These are phyloP conservation scores for Helenozyma rhizophorensis DNA, from an alignment of 805 yeast species.

Conservation along the genomic window DNA sequence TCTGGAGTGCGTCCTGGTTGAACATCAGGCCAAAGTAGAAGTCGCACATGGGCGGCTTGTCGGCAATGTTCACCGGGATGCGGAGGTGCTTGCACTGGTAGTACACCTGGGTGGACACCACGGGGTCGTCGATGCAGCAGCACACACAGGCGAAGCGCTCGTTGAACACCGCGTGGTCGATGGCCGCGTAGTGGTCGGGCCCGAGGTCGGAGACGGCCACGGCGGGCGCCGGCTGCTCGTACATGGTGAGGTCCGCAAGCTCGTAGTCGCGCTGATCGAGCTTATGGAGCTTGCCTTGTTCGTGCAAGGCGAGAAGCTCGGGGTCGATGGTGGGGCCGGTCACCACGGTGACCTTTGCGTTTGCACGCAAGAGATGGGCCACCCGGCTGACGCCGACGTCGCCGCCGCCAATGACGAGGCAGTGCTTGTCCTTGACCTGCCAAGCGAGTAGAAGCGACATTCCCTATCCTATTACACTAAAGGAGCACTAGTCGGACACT, in stretches of 20 bases:
- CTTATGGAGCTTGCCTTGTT: constrained; percentile 38
- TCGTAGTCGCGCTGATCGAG: constrained; percentile 44
- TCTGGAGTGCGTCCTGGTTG: constrained; percentile 66
- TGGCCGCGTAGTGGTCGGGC: constrained; percentile 18
- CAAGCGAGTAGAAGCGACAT: constrained; percentile 66
- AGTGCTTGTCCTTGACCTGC: constrained; percentile 65
- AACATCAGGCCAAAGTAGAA: constrained; percentile 80
- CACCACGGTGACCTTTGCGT: constrained; percentile 66
- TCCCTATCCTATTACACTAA: no score
- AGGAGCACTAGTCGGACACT: no score
- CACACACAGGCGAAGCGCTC: constrained; percentile 60
- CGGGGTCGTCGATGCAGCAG: constrained; percentile 72
- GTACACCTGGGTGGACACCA: constrained; percentile 53
- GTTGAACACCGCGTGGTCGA: constrained; percentile 31
- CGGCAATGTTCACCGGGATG: constrained; percentile 75
- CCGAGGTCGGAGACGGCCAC: constrained; percentile 5
- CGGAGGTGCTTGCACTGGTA: constrained; percentile 40
- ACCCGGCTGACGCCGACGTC: constrained; percentile 74
- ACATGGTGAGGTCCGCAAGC: constrained; percentile 46
- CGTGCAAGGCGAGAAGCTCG: constrained; percentile 21
- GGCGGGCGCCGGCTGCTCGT: constrained; percentile 28
- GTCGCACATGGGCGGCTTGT: constrained; percentile 79
- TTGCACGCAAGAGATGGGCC: constrained; percentile 60
- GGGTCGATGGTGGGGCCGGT: constrained; percentile 35
- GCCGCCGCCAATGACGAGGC: constrained; percentile 73